These are phyloP conservation scores for Cardamine chenopodiifolia DNA, from an alignment of 345 rosid species.

Conservation along the genomic window DNA sequence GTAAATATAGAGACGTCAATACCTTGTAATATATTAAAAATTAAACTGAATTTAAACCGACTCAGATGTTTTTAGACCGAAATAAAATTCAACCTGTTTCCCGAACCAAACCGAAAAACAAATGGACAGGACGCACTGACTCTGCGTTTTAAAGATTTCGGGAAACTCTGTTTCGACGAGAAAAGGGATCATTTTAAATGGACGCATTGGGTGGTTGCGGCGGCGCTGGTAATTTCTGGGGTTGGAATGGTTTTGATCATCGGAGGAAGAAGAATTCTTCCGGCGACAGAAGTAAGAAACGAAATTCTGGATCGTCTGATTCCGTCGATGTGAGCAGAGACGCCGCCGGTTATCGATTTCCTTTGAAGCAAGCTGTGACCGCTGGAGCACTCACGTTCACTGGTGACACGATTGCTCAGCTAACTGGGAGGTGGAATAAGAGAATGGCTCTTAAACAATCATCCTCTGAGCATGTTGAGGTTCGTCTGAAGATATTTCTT, in stretches of 20 bases:
- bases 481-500: conserved; percentile 20
- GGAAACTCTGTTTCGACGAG: conserved; percentile 15
- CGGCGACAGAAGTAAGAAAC: conserved; percentile 30
- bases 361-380: conserved; percentile 79
- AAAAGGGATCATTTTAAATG: conserved; percentile 45
- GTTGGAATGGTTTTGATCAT: conserved; percentile 49
- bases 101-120: conserved; percentile 32
- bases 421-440: conserved; percentile 54
- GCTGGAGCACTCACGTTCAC: conserved; percentile 76
- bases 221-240: conserved; percentile 60
- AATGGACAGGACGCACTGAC: conserved; percentile 30
- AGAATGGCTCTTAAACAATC: conserved; percentile 33
- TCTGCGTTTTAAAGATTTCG: conserved; percentile 4
- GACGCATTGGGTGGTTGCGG: conserved; percentile 56
- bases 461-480: conserved; percentile 35
- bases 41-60: background rate
- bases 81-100: background rate
- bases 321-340: conserved; percentile 46
- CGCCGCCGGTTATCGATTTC: conserved; percentile 60
- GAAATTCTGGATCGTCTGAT: conserved; percentile 59
- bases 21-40: background rate
- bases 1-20: background rate
- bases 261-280: conserved; percentile 41
- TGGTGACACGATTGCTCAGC: conserved; percentile 85
- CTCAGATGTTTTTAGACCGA: background rate